These are phyloP conservation scores for Colletotrichum melonis DNA, from an alignment of 2,329 filamentous ascomycete genomes.

Conservation along the genomic window DNA sequence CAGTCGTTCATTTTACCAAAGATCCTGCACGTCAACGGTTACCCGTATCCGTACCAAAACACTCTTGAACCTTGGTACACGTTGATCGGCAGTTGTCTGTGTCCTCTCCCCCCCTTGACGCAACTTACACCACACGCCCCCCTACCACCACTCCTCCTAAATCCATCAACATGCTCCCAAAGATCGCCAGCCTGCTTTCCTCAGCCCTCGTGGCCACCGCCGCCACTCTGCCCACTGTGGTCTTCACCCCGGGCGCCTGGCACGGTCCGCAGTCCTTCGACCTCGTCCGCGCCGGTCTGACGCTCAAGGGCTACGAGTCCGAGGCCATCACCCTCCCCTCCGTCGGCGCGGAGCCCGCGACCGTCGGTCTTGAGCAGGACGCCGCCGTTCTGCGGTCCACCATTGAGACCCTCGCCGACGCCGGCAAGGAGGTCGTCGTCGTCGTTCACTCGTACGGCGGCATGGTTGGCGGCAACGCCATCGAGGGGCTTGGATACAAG, in stretches of 20 bases:
- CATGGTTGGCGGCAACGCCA: constrained; percentile 49
- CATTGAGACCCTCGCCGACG: constrained; percentile 44
- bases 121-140: background rate
- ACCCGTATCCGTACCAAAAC: background rate
- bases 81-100: constrained; percentile 16
- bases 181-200: constrained; percentile 40
- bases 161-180: constrained; percentile 8
- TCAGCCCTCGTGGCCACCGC: constrained; percentile 14
- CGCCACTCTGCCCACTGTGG: constrained; percentile 39
- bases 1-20: background rate
- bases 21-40: background rate
- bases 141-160: background rate
- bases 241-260: constrained; percentile 55
- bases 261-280: constrained; percentile 46
- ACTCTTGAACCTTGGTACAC: background rate
- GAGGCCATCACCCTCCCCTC: constrained; percentile 45
- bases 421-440: constrained; percentile 53
- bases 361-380: constrained; percentile 44
- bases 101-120: background rate
- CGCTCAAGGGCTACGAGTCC: constrained; percentile 45
- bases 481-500: constrained; percentile 48
- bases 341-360: constrained; percentile 44
- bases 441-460: constrained; percentile 58
- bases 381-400: constrained; percentile 43
- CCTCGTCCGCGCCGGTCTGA: constrained; percentile 43